phyloP scores from a whole-genome alignment of 805 yeast genomes.

The Kodamaea kaohsiungensis region DNA sequence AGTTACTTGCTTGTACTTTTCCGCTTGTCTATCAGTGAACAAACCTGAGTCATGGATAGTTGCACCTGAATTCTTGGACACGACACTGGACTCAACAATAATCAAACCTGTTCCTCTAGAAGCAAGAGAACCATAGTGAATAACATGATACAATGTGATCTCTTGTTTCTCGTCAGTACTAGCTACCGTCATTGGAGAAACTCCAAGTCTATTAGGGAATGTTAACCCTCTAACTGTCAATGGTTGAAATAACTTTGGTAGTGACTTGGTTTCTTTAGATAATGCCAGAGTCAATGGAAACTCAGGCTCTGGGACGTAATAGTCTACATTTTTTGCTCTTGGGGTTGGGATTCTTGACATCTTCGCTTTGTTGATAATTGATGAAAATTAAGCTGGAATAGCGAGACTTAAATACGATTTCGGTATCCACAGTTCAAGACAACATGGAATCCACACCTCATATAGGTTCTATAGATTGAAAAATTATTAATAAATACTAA shows the following conservation, averaged over 20 bases:
- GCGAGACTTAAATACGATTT: neutral
- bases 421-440: neutral
- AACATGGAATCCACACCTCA: no score
- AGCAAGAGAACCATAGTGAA: slow-evolving; percentile 51
- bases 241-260: slow-evolving; percentile 46
- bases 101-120: slow-evolving; percentile 51
- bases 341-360: slow-evolving; percentile 2
- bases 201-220: slow-evolving; percentile 53
- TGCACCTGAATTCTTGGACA: slow-evolving; percentile 41
- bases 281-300: slow-evolving; percentile 1
- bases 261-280: neutral
- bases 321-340: slow-evolving; percentile 2
- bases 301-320: slow-evolving; percentile 10
- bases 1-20: slow-evolving; percentile 37
- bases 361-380: neutral
- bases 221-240: slow-evolving; percentile 39
- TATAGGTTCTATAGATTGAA: no score
- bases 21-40: slow-evolving; percentile 52
- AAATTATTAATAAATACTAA: no score
- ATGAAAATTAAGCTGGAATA: no score
- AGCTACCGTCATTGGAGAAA: slow-evolving; percentile 59
- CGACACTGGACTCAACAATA: slow-evolving; percentile 48
- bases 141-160: slow-evolving; percentile 47
- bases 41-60: slow-evolving; percentile 51
- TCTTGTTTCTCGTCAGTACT: slow-evolving; percentile 41